Evolutionary conservation across 2,329 filamentous ascomycete species (phyloP).

Genomic region (Macrophomina pseudophaseolina): DNA sequence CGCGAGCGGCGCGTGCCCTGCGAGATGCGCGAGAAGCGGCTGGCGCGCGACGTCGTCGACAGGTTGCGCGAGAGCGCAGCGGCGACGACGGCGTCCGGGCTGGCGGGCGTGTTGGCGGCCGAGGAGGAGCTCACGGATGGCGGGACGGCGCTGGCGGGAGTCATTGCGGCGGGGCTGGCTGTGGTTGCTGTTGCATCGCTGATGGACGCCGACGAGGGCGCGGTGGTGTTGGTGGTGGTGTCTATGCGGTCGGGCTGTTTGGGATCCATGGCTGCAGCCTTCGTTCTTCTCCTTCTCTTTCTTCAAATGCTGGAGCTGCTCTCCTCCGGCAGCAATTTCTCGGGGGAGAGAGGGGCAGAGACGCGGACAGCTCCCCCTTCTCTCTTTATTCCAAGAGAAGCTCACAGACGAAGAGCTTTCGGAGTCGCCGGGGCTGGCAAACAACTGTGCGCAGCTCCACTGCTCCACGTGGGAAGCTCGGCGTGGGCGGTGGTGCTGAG

Average conservation of each 20-base stretch:
- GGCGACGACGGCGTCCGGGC: neutral
- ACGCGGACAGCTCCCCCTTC: neutral
- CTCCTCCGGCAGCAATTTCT: neutral
- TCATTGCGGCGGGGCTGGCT: slow-evolving; percentile 1
- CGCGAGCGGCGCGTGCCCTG: slow-evolving; percentile 20
- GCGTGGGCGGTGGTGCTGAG: neutral
- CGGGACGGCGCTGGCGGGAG: neutral
- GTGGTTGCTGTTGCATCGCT: neutral
- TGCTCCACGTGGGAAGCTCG: slow-evolving; percentile 18
- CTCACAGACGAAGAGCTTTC: neutral
- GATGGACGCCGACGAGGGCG: neutral
- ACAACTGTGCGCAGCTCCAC: slow-evolving; percentile 9
- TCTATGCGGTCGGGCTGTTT: slow-evolving; percentile 7
- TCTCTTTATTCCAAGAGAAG: neutral
- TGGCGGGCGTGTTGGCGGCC: neutral
- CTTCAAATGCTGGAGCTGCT: neutral
- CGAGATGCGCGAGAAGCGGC: slow-evolving; percentile 14
- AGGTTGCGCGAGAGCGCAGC: neutral
- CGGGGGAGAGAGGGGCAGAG: neutral
- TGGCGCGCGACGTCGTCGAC: neutral
- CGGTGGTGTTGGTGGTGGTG: neutral
- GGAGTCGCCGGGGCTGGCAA: neutral
- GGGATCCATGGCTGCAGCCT: neutral
- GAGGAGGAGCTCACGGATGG: neutral
- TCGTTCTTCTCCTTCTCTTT: neutral